These are phyloP conservation scores for Fraxinus anomala DNA, from an alignment of 257 asterid species.

Conservation along the genomic window DNA sequence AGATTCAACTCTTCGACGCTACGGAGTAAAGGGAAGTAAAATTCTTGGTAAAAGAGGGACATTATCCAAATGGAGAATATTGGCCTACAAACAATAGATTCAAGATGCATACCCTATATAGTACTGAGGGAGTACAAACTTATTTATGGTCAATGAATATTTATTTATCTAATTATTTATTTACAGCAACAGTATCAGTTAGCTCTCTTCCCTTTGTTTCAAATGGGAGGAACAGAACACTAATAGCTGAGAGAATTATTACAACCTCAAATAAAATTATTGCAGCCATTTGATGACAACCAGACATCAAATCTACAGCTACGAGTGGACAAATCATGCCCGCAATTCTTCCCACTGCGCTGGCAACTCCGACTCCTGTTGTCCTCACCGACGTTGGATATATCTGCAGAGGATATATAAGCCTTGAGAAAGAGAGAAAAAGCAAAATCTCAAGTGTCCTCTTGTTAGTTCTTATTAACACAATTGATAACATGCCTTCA, in stretches of 20 bases:
- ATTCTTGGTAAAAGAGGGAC: not conserved
- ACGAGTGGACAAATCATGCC: conserved; percentile 84
- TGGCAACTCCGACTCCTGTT: conserved; percentile 72
- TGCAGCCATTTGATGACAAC: conserved; percentile 71
- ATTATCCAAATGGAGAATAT: not conserved
- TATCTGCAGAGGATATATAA: conserved; percentile 40
- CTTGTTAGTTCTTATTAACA: too few species aligned
- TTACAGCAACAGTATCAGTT: conserved; percentile 34
- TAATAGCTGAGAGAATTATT: conserved; percentile 47
- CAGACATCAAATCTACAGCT: conserved; percentile 65
- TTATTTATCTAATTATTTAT: conserved; percentile 12
- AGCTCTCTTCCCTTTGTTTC: conserved; percentile 69
- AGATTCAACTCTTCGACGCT: not conserved
- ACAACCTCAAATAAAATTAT: conserved; percentile 55
- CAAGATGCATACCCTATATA: not conserved
- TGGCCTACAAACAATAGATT: not conserved
- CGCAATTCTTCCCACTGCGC: conserved; percentile 72
- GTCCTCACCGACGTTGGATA: conserved; percentile 83
- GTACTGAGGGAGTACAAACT: not conserved
- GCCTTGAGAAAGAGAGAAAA: too few species aligned
- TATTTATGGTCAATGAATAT: not conserved
- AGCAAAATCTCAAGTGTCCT: too few species aligned
- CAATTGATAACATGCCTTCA: too few species aligned
- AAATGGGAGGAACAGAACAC: conserved; percentile 57
- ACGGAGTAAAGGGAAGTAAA: not conserved